phyloP scores from a whole-genome alignment of 495 filamentous ascomycete species.

The Umbilicaria muhlenbergii region DNA sequence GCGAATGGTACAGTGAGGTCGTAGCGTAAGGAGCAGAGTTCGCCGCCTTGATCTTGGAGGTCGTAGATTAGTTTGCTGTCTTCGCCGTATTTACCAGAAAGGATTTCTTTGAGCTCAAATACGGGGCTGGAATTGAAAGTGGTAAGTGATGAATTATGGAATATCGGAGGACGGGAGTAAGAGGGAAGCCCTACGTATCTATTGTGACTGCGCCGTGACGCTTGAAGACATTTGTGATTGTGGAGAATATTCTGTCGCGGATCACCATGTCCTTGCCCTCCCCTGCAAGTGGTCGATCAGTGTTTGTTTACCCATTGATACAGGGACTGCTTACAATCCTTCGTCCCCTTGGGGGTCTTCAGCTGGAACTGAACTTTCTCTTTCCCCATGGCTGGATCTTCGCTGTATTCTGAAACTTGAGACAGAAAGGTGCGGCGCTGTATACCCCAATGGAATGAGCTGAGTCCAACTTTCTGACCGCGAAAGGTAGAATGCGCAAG shows the following conservation, averaged over 20 bases:
- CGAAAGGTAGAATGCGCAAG: background rate
- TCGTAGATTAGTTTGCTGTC: conserved; percentile 87
- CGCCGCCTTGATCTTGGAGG: conserved; percentile 71
- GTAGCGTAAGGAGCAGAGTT: conserved; percentile 73
- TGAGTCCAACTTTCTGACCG: background rate
- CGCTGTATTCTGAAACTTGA: no score
- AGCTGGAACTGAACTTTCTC: conserved; percentile 24
- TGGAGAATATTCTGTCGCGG: conserved; percentile 70
- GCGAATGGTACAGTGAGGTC: conserved; percentile 88
- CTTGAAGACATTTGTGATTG: conserved; percentile 74
- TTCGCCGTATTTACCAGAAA: conserved; percentile 83
- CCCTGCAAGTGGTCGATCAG: conserved; percentile 24
- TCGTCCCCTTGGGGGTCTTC: conserved; percentile 35
- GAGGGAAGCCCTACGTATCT: conserved; percentile 40
- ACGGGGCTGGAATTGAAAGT: conserved; percentile 30
- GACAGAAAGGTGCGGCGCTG: no score
- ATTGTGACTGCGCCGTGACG: conserved; percentile 76
- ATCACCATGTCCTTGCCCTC: conserved; percentile 59
- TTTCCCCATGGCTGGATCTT: conserved; percentile 15
- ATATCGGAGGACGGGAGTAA: background rate
- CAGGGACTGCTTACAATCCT: conserved; percentile 18
- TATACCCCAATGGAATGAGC: background rate
- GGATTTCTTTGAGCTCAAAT: conserved; percentile 63
- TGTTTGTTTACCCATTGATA: conserved; percentile 6
- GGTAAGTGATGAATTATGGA: background rate